These are phyloP conservation scores for Ephemerocybe angulata DNA, from an alignment of 768 basidiomycete species.

Conservation along the genomic window DNA sequence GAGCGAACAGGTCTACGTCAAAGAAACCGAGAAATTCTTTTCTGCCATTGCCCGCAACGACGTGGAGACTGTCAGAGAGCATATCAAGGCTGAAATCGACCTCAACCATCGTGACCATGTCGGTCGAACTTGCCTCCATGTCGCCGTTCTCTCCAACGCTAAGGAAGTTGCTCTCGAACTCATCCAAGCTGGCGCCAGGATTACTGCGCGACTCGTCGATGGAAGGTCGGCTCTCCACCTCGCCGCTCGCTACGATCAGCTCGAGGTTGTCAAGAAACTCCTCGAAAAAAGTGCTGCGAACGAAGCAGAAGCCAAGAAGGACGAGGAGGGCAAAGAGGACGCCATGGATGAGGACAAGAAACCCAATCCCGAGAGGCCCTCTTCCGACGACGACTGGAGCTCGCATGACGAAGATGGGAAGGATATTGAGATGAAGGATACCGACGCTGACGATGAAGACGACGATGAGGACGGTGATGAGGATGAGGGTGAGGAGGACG, in stretches of 20 bases:
- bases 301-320: conserved; percentile 23
- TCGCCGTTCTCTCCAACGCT: conserved; percentile 48
- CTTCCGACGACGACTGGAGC: conserved; percentile 51
- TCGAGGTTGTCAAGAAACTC: conserved; percentile 44
- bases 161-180: conserved; percentile 46
- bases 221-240: conserved; percentile 55
- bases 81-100: conserved; percentile 40
- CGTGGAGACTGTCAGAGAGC: conserved; percentile 31
- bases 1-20: conserved; percentile 59
- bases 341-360: conserved; percentile 23
- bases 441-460: conserved; percentile 22
- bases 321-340: conserved; percentile 19
- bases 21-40: conserved; percentile 52
- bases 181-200: conserved; percentile 52
- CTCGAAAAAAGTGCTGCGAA: conserved; percentile 46
- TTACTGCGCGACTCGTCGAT: conserved; percentile 54
- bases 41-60: conserved; percentile 49
- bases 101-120: conserved; percentile 57
- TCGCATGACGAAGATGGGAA: conserved; percentile 39
- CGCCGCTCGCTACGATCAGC: conserved; percentile 46
- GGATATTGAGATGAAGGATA: conserved; percentile 31
- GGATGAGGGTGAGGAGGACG: conserved; percentile 21
- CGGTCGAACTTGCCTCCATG: conserved; percentile 56
- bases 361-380: conserved; percentile 29
- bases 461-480: conserved; percentile 23